phyloP scores from a whole-genome alignment of 768 basidiomycete species.

The Suillus subluteus region DNA sequence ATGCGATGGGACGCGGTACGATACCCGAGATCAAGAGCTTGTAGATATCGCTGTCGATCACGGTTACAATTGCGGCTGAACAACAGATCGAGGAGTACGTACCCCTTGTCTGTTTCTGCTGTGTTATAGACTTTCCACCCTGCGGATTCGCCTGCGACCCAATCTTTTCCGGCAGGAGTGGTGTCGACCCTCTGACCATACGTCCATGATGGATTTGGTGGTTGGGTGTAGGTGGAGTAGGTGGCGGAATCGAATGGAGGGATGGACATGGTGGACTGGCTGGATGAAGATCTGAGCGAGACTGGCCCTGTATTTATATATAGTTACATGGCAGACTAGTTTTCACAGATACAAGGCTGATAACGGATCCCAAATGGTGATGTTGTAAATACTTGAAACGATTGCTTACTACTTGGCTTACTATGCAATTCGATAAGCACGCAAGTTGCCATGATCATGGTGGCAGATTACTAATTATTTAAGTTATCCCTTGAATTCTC shows the following conservation, averaged over 20 bases:
- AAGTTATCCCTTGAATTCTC: too few species aligned
- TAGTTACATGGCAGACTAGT: constrained; percentile 6
- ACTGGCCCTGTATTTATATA: not conserved
- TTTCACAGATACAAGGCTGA: not conserved
- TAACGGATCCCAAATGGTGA: not conserved
- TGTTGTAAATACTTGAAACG: not conserved
- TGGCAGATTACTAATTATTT: not conserved
- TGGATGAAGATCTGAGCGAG: not conserved
- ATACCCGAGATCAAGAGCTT: constrained; percentile 41
- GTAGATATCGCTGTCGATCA: constrained; percentile 31
- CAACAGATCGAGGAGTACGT: constrained; percentile 1
- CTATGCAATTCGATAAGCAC: not conserved
- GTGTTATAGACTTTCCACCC: constrained; percentile 41
- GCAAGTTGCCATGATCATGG: not conserved
- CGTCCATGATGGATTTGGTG: constrained; percentile 36
- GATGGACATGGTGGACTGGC: constrained; percentile 26
- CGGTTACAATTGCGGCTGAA: not conserved
- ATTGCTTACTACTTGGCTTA: not conserved
- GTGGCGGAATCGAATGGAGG: constrained; percentile 29
- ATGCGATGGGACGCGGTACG: constrained; percentile 49
- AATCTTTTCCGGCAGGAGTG: constrained; percentile 33
- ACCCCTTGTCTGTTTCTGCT: constrained; percentile 32
- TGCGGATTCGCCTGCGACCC: constrained; percentile 38
- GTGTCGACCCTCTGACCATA: constrained; percentile 34
- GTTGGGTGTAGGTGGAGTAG: constrained; percentile 29